Evolutionary conservation across 257 asterid species (phyloP).

Genomic region (Oldenlandia corymbosa): DNA sequence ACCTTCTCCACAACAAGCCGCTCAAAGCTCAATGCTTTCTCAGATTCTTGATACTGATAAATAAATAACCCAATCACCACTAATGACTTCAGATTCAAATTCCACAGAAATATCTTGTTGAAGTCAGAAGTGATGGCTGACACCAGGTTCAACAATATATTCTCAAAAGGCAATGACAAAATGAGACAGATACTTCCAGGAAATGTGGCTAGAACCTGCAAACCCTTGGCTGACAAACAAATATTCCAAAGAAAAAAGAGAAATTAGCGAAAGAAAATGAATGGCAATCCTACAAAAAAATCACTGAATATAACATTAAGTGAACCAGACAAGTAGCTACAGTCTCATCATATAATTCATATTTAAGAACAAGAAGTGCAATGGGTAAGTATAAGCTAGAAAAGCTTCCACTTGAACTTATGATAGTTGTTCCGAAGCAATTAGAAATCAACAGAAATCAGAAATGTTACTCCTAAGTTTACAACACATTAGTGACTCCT

Average conservation of each 20-base stretch:
- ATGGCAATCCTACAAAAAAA: neutral
- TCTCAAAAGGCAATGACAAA: slow-evolving; percentile 48
- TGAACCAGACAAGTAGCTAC: neutral
- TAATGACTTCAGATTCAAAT: slow-evolving; percentile 53
- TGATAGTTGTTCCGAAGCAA: neutral
- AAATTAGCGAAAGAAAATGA: neutral
- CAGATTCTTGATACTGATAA: slow-evolving; percentile 47
- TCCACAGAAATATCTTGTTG: slow-evolving; percentile 54
- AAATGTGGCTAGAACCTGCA: slow-evolving; percentile 74
- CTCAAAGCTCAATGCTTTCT: slow-evolving; percentile 53
- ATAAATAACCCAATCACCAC: slow-evolving; percentile 59
- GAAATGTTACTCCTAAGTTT: neutral
- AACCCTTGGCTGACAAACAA: slow-evolving; percentile 67
- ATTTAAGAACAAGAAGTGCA: neutral
- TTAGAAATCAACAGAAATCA: neutral
- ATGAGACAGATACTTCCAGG: slow-evolving; percentile 56
- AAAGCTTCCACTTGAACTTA: neutral
- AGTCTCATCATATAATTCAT: neutral
- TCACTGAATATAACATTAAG: neutral
- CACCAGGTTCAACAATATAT: slow-evolving; percentile 58
- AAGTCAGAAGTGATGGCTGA: slow-evolving; percentile 43
- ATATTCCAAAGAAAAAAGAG: neutral
- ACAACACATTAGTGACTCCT: neutral
- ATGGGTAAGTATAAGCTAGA: too few species aligned
- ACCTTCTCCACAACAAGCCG: slow-evolving; percentile 56